A percentile compares a stretch with the other conserved stretches of the same genome.
These are phyloP conservation scores for Dissophora globulifera DNA, from an alignment of 192 early-diverging fungal genomes.

Conservation along the genomic window DNA sequence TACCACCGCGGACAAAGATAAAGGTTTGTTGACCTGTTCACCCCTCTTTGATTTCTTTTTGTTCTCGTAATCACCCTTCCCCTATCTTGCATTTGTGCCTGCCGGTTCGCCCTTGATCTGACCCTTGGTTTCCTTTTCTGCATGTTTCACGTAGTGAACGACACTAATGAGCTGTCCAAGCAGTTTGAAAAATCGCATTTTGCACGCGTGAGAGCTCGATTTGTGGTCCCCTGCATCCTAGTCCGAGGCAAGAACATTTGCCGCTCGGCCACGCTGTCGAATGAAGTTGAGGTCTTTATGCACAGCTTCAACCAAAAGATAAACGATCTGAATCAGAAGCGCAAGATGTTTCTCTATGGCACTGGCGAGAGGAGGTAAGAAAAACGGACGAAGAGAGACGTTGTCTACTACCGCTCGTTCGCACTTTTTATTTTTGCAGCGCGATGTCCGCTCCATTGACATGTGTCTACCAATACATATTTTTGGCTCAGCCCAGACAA, in stretches of 20 bases:
- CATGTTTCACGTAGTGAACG: constrained; percentile 30
- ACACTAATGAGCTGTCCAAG: constrained; percentile 40
- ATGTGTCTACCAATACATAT: too few species aligned
- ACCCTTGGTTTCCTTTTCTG: constrained; percentile 1
- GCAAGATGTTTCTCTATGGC: constrained; percentile 51
- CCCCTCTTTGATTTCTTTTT: not conserved
- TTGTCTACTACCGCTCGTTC: too few species aligned
- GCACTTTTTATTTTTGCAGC: too few species aligned
- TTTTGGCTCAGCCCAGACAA: constrained; percentile 49
- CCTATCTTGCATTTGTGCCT: not conserved
- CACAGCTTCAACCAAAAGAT: constrained; percentile 51
- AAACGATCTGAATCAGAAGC: constrained; percentile 44
- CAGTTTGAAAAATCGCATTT: constrained; percentile 55
- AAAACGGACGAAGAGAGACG: too few species aligned
- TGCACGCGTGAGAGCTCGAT: constrained; percentile 51
- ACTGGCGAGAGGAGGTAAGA: constrained; percentile 43
- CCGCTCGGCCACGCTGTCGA: constrained; percentile 50
- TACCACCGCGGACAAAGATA: constrained; percentile 32
- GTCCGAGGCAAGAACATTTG: constrained; percentile 52
- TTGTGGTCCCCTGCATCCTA: constrained; percentile 49
- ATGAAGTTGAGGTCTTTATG: constrained; percentile 53
- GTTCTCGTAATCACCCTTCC: constrained; percentile 2
- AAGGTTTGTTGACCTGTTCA: constrained; percentile 23
- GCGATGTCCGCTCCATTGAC: not conserved
- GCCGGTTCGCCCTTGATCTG: not conserved